These are phyloP conservation scores for Globisporangium spinosum DNA, from an alignment of 352 stramenopile species.

Conservation along the genomic window DNA sequence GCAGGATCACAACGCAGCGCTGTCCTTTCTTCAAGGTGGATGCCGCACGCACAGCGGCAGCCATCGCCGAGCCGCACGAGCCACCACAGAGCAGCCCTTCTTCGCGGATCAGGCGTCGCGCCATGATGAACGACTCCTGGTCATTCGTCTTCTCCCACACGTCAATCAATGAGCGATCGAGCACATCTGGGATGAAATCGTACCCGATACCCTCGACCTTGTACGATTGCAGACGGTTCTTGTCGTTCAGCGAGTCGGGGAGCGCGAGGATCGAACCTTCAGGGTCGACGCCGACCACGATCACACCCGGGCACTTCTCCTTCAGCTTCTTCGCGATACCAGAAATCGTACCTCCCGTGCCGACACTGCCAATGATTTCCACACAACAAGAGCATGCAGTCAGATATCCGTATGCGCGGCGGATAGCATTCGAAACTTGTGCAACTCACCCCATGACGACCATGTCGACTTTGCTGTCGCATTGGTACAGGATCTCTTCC, in stretches of 20 bases:
- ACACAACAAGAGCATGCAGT: background rate
- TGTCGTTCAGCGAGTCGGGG: conserved; percentile 92
- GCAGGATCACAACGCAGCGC: conserved; percentile 93
- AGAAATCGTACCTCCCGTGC: conserved; percentile 95
- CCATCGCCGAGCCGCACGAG: conserved; percentile 90
- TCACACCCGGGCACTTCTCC: conserved; percentile 82
- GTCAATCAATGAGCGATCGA: conserved; percentile 93
- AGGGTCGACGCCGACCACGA: conserved; percentile 89
- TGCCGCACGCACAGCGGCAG: conserved; percentile 82
- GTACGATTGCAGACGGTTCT: conserved; percentile 88
- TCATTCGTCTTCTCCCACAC: conserved; percentile 94
- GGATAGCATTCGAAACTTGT: background rate
- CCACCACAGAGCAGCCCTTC: conserved; percentile 95
- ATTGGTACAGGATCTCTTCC: conserved; percentile 93
- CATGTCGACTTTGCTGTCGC: conserved; percentile 93
- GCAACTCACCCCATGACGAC: conserved; percentile 78
- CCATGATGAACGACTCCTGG: conserved; percentile 92
- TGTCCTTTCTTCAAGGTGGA: conserved; percentile 86
- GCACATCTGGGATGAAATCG: conserved; percentile 95
- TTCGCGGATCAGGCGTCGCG: conserved; percentile 91
- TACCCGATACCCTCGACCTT: conserved; percentile 97
- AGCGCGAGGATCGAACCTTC: conserved; percentile 92
- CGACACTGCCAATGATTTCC: conserved; percentile 33
- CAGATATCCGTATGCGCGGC: background rate
- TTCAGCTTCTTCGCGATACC: conserved; percentile 93